phyloP scores from a whole-genome alignment of 2,329 filamentous ascomycete genomes.

The Mycosphaerella arachidis region DNA sequence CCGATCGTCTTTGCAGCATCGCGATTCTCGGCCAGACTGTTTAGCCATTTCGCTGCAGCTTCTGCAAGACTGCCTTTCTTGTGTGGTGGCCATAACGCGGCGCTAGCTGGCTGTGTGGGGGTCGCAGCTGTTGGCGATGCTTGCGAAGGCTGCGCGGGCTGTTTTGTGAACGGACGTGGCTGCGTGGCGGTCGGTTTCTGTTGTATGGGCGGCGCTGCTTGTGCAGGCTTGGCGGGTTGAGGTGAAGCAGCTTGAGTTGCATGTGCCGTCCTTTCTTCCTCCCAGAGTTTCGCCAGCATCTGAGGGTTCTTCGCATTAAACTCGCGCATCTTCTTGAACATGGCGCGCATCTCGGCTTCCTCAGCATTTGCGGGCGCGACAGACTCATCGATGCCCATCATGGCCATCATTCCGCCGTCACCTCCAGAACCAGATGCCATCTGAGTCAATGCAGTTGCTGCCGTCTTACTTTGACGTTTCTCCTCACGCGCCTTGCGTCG shows the following conservation, averaged over 20 bases:
- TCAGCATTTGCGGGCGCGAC: conserved; percentile 35
- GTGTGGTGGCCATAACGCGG: conserved; percentile 46
- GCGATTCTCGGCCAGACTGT: conserved; percentile 40
- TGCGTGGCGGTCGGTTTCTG: background rate
- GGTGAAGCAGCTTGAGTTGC: conserved; percentile 11
- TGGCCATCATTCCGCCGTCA: conserved; percentile 14
- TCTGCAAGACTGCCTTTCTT: conserved; percentile 49
- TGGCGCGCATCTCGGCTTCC: conserved; percentile 49
- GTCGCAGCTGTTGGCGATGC: background rate
- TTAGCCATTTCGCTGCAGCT: conserved; percentile 47
- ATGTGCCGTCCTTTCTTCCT: conserved; percentile 46
- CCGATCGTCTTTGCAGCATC: conserved; percentile 39
- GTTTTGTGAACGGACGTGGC: background rate
- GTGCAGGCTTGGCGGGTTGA: conserved; percentile 8
- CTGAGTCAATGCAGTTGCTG: conserved; percentile 26
- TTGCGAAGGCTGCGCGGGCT: background rate
- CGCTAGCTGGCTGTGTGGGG: conserved; percentile 1
- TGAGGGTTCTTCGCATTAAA: conserved; percentile 53
- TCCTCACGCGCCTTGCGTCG: conserved; percentile 29
- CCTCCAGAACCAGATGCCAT: conserved; percentile 20
- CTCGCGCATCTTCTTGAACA: conserved; percentile 57
- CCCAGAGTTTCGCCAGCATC: conserved; percentile 53
- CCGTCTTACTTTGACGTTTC: conserved; percentile 27
- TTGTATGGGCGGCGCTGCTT: conserved; percentile 1
- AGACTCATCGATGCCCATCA: conserved; percentile 17